Evolutionary conservation across 2,329 filamentous ascomycete species (phyloP).

Genomic region (Aspergillus tamarii): DNA sequence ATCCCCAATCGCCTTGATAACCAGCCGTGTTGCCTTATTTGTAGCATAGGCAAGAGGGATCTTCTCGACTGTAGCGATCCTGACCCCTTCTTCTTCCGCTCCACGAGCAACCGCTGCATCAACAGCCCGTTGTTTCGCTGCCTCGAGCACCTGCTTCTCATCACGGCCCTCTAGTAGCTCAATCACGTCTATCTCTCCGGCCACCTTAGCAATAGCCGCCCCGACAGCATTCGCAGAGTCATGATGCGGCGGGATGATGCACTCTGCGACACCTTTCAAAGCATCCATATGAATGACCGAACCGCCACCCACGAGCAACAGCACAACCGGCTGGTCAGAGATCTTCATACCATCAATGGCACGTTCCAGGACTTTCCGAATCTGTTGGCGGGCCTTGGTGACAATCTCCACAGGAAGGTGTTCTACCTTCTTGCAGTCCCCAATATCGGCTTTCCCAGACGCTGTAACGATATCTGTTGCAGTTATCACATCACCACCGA

Average conservation of each 20-base stretch:
- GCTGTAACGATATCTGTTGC: constrained; percentile 60
- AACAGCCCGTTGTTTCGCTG: not conserved
- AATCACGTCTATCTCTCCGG: constrained; percentile 22
- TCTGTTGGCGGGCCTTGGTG: not conserved
- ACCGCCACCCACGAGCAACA: constrained; percentile 67
- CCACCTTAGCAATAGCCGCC: constrained; percentile 64
- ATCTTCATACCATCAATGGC: not conserved
- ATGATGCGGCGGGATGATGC: not conserved
- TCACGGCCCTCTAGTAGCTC: constrained; percentile 33
- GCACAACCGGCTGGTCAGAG: constrained; percentile 22
- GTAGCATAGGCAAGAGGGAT: constrained; percentile 41
- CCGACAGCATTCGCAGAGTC: constrained; percentile 68
- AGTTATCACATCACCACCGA: constrained; percentile 61
- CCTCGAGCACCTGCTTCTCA: not conserved
- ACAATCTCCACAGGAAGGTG: not conserved
- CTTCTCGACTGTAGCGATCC: constrained; percentile 41
- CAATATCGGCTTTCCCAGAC: not conserved
- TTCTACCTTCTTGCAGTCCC: not conserved
- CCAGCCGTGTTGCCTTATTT: constrained; percentile 28
- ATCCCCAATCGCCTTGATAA: constrained; percentile 46
- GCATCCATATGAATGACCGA: constrained; percentile 22
- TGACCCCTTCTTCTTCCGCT: constrained; percentile 35
- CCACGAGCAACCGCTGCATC: constrained; percentile 27
- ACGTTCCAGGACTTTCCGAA: not conserved
- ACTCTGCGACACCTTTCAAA: not conserved